These are phyloP conservation scores for Trifolium repens DNA, from an alignment of 306 rosid genomes.

Conservation along the genomic window DNA sequence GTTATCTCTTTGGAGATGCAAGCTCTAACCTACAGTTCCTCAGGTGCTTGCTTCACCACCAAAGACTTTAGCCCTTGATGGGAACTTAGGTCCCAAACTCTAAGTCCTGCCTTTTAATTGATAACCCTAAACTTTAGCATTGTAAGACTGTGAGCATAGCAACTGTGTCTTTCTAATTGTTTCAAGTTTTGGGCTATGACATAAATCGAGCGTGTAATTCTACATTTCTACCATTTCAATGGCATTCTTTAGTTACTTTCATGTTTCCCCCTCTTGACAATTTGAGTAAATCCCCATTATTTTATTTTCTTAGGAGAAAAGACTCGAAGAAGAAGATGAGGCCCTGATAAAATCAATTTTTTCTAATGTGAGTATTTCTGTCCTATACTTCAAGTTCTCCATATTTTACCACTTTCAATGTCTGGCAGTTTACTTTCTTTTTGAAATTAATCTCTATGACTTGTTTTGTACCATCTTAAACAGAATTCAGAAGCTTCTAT, in stretches of 20 bases:
- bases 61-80: not conserved
- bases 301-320: conserved; percentile 64
- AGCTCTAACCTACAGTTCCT: no score
- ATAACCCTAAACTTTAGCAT: not conserved
- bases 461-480: conserved; percentile 32
- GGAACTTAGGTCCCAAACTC: conserved; percentile 15
- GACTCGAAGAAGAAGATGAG: conserved; percentile 88
- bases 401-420: conserved; percentile 7
- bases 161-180: not conserved
- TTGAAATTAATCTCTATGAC: conserved; percentile 14
- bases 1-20: no score
- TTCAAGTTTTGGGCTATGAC: not conserved
- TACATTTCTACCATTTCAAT: not conserved
- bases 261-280: not conserved
- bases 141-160: not conserved
- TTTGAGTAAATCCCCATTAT: conserved; percentile 8
- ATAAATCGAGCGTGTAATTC: not conserved
- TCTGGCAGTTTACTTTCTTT: not conserved
- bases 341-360: conserved; percentile 73
- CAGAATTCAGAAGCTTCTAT: conserved; percentile 65
- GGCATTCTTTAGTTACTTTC: conserved; percentile 16
- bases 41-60: no score
- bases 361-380: conserved; percentile 56
- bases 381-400: conserved; percentile 2
- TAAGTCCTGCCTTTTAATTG: conserved; percentile 3